A percentile compares a stretch with the other conserved stretches of the same genome.
phyloP scores from a whole-genome alignment of 495 filamentous ascomycete species.

The Xylaria acuta region DNA sequence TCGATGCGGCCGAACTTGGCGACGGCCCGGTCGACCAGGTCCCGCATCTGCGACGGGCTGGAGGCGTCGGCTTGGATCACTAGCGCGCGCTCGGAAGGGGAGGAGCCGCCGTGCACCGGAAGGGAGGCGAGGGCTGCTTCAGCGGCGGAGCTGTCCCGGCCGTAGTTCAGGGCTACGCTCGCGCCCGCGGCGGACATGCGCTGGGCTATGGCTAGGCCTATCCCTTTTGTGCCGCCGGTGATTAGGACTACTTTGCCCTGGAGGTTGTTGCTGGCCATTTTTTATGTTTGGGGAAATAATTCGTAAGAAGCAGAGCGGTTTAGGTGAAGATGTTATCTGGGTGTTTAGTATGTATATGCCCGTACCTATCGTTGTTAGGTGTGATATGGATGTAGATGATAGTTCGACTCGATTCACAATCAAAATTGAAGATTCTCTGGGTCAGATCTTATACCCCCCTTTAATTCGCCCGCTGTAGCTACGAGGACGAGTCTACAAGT shows the following conservation, averaged over 20 bases:
- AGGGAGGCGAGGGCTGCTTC: constrained; percentile 52
- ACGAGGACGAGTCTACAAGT: background rate
- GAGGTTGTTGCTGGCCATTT: constrained; percentile 42
- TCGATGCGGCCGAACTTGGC: constrained; percentile 69
- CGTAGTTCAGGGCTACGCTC: constrained; percentile 68
- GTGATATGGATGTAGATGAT: background rate
- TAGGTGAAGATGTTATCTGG: background rate
- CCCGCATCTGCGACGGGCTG: constrained; percentile 61
- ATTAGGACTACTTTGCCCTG: constrained; percentile 65
- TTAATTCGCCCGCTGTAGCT: background rate
- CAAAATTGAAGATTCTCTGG: background rate
- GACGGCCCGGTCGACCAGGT: constrained; percentile 65
- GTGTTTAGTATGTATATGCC: background rate
- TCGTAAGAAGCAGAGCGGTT: background rate
- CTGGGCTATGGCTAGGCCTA: constrained; percentile 64
- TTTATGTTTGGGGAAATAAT: background rate
- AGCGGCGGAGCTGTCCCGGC: constrained; percentile 56
- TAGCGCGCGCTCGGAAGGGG: constrained; percentile 54
- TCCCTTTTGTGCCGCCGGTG: constrained; percentile 72
- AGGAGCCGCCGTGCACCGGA: constrained; percentile 49
- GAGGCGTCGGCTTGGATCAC: constrained; percentile 70
- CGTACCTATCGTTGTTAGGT: too few species aligned
- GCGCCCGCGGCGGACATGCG: constrained; percentile 62
- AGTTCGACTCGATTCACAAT: background rate
- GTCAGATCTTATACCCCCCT: background rate